phyloP scores from a whole-genome alignment of 768 basidiomycete genomes.

The Artomyces pyxidatus region DNA sequence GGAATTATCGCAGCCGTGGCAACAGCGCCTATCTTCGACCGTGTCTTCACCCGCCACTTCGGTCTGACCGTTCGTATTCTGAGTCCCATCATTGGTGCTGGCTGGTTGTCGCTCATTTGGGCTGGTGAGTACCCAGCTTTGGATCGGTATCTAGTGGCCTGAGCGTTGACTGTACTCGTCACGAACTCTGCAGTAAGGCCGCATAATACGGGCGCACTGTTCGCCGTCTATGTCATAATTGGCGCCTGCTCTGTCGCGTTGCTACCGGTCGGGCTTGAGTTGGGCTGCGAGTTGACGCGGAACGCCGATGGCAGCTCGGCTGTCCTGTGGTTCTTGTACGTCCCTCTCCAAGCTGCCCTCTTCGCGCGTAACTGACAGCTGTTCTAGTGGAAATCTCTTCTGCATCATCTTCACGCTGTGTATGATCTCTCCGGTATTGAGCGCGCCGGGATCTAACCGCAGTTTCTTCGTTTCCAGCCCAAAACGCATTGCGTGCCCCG shows the following conservation, averaged over 20 bases:
- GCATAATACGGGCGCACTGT: slow-evolving; percentile 52
- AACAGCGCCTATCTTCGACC: slow-evolving; percentile 71
- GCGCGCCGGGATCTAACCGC: too few relatives aligned
- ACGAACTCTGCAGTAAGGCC: slow-evolving; percentile 41
- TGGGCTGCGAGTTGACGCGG: slow-evolving; percentile 71
- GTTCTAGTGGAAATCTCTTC: slow-evolving; percentile 53
- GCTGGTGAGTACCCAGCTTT: slow-evolving; percentile 40
- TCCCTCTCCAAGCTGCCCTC: slow-evolving; percentile 4
- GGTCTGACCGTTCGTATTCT: slow-evolving; percentile 51
- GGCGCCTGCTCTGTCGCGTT: slow-evolving; percentile 60
- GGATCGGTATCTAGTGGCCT: background rate
- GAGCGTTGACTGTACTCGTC: background rate
- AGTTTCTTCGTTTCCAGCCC: slow-evolving; percentile 29
- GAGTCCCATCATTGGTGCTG: slow-evolving; percentile 49
- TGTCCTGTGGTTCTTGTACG: slow-evolving; percentile 67
- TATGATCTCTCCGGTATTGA: slow-evolving; percentile 23
- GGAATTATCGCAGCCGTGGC: slow-evolving; percentile 64
- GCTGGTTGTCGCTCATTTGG: slow-evolving; percentile 77
- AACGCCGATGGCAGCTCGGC: slow-evolving; percentile 75
- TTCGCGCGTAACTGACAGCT: background rate
- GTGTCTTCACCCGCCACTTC: slow-evolving; percentile 70
- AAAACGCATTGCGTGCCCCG: slow-evolving; percentile 61
- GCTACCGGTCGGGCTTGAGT: slow-evolving; percentile 70
- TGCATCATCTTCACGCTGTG: slow-evolving; percentile 56
- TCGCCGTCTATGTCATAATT: slow-evolving; percentile 58